phyloP scores from a whole-genome alignment of 345 rosid genomes.

The Citrus inodora region DNA sequence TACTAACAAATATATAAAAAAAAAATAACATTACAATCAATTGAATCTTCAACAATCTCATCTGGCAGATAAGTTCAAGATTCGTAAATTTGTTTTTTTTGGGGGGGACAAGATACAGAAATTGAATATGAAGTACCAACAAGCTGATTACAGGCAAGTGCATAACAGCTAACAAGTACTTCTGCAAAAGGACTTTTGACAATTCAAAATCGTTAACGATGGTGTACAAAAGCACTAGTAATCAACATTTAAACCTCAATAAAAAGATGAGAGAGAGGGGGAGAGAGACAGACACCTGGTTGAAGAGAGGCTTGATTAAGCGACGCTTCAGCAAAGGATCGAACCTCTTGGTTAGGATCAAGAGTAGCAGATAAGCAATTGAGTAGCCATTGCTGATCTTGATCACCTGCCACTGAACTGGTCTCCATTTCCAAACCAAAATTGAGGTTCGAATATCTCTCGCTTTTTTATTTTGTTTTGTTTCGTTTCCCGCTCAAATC shows the following conservation, averaged over 20 bases:
- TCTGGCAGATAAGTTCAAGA: background rate
- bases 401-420: conserved; percentile 37
- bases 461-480: background rate
- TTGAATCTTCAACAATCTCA: background rate
- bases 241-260: background rate
- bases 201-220: background rate
- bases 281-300: conserved; percentile 48
- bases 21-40: background rate
- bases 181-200: background rate
- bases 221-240: background rate
- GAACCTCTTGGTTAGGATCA: conserved; percentile 76
- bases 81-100: background rate
- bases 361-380: conserved; percentile 85
- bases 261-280: background rate
- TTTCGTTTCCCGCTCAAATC: conserved; percentile 32
- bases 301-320: conserved; percentile 83
- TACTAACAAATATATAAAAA: background rate
- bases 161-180: background rate
- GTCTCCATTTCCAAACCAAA: conserved; percentile 23
- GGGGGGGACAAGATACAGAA: background rate
- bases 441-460: background rate
- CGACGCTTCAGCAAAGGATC: conserved; percentile 84
- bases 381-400: conserved; percentile 88
- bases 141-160: background rate
- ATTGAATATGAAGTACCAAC: background rate